Evolutionary conservation across 768 basidiomycete species (phyloP).

Genomic region (Crepidotus variabilis): DNA sequence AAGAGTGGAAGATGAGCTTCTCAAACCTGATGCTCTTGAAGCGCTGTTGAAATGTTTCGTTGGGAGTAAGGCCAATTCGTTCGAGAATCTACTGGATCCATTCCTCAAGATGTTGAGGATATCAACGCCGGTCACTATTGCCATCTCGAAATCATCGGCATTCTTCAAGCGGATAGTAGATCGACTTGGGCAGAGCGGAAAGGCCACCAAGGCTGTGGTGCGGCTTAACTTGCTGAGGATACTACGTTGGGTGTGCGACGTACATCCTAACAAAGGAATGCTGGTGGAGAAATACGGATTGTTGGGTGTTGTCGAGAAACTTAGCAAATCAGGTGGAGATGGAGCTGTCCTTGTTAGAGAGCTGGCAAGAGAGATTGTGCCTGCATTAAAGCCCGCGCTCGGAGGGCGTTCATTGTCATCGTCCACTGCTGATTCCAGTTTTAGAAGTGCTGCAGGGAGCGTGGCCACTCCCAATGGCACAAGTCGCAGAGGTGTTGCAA

Average conservation of each 20-base stretch:
- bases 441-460: neutral
- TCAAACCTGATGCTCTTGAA: slow-evolving; percentile 60
- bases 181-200: slow-evolving; percentile 49
- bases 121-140: slow-evolving; percentile 69
- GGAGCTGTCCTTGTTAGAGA: slow-evolving; percentile 90
- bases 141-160: slow-evolving; percentile 68
- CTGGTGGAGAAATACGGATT: slow-evolving; percentile 82
- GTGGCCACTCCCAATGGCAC: neutral
- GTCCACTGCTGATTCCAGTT: neutral
- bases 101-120: slow-evolving; percentile 89
- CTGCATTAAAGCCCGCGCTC: slow-evolving; percentile 68
- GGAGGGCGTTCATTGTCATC: slow-evolving; percentile 39
- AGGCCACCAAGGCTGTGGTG: slow-evolving; percentile 74
- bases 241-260: slow-evolving; percentile 81
- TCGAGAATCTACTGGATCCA: slow-evolving; percentile 89
- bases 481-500: neutral
- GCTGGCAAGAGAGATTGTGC: slow-evolving; percentile 81
- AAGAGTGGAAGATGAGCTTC: slow-evolving; percentile 85
- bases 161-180: slow-evolving; percentile 91
- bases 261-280: slow-evolving; percentile 79
- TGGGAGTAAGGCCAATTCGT: slow-evolving; percentile 81
- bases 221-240: slow-evolving; percentile 87
- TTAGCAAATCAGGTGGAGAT: slow-evolving; percentile 74
- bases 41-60: slow-evolving; percentile 77
- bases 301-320: slow-evolving; percentile 71